Conservation (phyloP, 495 filamentous ascomycete species). For the Alectoria sarmentosa region DNA sequence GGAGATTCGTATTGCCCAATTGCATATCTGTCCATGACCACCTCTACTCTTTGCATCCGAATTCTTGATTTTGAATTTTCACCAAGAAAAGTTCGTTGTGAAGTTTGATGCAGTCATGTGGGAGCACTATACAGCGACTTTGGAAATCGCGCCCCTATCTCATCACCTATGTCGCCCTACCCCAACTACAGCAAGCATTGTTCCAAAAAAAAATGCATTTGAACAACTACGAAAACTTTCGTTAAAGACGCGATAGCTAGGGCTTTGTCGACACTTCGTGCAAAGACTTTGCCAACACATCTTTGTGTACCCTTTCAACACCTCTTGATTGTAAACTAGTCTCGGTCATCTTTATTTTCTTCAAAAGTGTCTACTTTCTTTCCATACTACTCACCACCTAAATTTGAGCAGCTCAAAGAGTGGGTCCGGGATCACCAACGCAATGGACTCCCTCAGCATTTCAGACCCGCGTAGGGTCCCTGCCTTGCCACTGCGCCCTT, state of each 20-base stretch:
- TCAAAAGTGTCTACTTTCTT: not conserved
- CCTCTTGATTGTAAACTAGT: not conserved
- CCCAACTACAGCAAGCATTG: no score
- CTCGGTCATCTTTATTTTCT: not conserved
- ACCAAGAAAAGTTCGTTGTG: no score
- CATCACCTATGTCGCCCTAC: no score
- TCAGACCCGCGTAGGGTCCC: constrained; percentile 7
- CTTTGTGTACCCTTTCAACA: not conserved
- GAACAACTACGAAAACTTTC: not conserved
- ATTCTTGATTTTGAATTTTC: no score
- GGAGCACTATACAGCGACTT: no score
- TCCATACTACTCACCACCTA: not conserved
- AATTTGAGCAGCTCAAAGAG: not conserved
- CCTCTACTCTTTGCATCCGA: no score
- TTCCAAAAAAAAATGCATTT: no score
- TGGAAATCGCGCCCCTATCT: no score
- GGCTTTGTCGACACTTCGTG: not conserved
- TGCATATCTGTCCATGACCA: no score
- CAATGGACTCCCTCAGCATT: not conserved
- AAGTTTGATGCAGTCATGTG: no score
- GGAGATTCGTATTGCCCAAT: not conserved
- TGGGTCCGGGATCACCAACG: not conserved
- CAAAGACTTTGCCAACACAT: not conserved
- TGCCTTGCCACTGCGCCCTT: constrained; percentile 2
- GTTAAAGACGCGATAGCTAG: not conserved